Conservation (phyloP, 306 rosid species). For the Trifolium repens region DNA sequence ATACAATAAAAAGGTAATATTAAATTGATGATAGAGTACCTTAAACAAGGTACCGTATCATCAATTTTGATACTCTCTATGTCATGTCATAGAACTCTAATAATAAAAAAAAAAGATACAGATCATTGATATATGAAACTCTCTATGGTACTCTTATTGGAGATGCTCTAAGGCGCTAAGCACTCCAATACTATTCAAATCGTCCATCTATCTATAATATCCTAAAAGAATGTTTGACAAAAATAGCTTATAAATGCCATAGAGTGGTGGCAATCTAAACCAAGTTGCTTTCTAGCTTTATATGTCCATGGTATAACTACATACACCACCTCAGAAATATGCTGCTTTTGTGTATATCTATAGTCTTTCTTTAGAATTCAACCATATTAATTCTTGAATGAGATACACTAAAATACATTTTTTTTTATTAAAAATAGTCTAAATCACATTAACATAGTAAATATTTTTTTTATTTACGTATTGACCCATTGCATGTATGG, state of each 20-base stretch:
- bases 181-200: too few species aligned
- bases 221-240: not conserved
- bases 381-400: constrained; percentile 5
- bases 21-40: too few species aligned
- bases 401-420: not conserved
- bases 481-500: not conserved
- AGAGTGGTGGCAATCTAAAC: constrained; percentile 55
- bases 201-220: too few species aligned
- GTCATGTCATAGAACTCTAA: too few species aligned
- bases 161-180: too few species aligned
- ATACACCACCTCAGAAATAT: not conserved
- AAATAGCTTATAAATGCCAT: constrained; percentile 19
- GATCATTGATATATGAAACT: too few species aligned
- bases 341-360: not conserved
- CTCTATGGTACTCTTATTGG: too few species aligned
- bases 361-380: not conserved
- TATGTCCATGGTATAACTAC: constrained; percentile 39
- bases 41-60: too few species aligned
- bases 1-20: too few species aligned
- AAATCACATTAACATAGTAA: not conserved
- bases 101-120: too few species aligned
- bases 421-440: not conserved
- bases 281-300: constrained; percentile 64
- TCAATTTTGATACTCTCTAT: too few species aligned
- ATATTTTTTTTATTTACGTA: not conserved